These are phyloP conservation scores for Pulveroboletus sp. DNA, from an alignment of 768 basidiomycete genomes.

Conservation along the genomic window DNA sequence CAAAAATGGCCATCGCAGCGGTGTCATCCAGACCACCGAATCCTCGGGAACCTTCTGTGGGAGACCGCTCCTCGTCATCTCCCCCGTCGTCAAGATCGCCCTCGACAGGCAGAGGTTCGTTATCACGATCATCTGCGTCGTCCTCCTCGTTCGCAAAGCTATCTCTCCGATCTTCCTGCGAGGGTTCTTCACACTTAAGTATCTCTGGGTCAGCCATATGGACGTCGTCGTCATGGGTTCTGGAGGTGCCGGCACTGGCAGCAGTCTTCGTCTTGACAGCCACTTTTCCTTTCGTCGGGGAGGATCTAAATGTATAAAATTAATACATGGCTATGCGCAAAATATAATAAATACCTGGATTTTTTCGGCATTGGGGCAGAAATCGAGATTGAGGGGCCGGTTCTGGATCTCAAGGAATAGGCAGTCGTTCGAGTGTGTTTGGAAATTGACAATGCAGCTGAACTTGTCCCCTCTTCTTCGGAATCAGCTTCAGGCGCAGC, in stretches of 20 bases:
- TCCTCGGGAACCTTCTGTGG: constrained; percentile 34
- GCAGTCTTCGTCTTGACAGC: constrained; percentile 55
- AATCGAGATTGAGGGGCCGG: constrained; percentile 39
- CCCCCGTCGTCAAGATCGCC: constrained; percentile 46
- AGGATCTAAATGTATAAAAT: constrained; percentile 36
- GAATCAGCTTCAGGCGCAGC: constrained; percentile 69
- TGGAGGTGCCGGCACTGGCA: constrained; percentile 61
- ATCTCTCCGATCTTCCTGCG: constrained; percentile 47
- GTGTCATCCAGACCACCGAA: constrained; percentile 64
- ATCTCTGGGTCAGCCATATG: constrained; percentile 70
- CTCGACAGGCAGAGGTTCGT: constrained; percentile 44
- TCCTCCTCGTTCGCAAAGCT: constrained; percentile 40
- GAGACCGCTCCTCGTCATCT: constrained; percentile 36
- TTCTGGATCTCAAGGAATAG: constrained; percentile 68
- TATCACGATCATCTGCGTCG: constrained; percentile 47
- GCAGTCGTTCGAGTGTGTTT: constrained; percentile 63
- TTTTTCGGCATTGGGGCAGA: constrained; percentile 72
- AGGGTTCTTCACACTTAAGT: constrained; percentile 44
- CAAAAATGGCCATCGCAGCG: constrained; percentile 76
- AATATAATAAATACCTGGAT: constrained; percentile 46
- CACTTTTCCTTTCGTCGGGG: constrained; percentile 58
- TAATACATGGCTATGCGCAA: constrained; percentile 7
- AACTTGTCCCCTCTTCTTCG: constrained; percentile 60
- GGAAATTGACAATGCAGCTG: constrained; percentile 43
- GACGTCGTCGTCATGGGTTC: constrained; percentile 65